These are phyloP conservation scores for Vitis hybrid DNA, from an alignment of 177 flowering plant species.

Conservation along the genomic window DNA sequence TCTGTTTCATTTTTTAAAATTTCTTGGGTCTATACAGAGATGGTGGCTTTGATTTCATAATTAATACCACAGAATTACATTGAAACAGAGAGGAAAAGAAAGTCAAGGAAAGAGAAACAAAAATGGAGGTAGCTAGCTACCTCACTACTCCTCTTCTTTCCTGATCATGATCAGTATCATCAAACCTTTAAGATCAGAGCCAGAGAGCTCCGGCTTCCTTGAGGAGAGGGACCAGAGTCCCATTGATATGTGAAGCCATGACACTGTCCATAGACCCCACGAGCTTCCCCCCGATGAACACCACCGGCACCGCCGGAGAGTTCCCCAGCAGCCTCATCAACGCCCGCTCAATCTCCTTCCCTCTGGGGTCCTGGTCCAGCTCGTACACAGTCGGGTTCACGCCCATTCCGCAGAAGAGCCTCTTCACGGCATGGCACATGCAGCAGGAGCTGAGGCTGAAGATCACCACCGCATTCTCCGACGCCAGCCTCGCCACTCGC, in stretches of 20 bases:
- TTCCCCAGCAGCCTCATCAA: constrained; percentile 49
- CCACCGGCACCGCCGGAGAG: constrained; percentile 55
- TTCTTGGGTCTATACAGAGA: too few species aligned
- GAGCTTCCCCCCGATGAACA: constrained; percentile 79
- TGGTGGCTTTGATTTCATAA: too few species aligned
- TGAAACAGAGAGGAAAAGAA: too few species aligned
- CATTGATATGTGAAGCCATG: constrained; percentile 77
- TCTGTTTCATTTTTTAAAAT: too few species aligned
- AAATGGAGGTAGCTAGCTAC: too few species aligned
- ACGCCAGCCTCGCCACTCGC: constrained; percentile 50
- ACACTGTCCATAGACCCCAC: constrained; percentile 73
- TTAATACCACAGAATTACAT: too few species aligned
- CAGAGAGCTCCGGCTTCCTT: constrained; percentile 85
- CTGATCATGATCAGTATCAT: neutral
- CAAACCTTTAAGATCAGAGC: constrained; percentile 39
- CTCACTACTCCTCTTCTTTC: too few species aligned
- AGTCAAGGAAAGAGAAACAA: too few species aligned
- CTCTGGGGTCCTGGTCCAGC: constrained; percentile 70
- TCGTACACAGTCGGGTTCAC: constrained; percentile 70
- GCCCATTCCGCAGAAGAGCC: constrained; percentile 73
- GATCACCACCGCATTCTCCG: constrained; percentile 70
- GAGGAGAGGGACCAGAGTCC: constrained; percentile 66
- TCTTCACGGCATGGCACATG: constrained; percentile 79
- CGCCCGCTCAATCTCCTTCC: constrained; percentile 62
- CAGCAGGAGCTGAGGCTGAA: constrained; percentile 71